Base-by-base conservation (phyloP, 768 basidiomycete species). In the Serpula lacrymans region DNA sequence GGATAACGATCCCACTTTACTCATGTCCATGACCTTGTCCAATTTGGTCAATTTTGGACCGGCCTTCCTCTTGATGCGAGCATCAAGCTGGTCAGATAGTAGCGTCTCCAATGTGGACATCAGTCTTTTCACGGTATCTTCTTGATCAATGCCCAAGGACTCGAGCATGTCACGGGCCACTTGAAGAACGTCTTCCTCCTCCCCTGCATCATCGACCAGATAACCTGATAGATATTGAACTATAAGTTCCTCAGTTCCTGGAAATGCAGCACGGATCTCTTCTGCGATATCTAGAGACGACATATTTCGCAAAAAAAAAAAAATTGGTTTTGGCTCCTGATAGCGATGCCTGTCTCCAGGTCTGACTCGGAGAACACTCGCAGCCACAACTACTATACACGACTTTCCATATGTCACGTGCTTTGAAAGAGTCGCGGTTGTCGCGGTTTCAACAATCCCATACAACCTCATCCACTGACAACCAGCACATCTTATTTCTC, bases 21-120 rank as follows among this genome's bases (percentile, higher is more conserved):
- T 88, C 77, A 93, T 82, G 52, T 92, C 84, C 78, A 92, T 80
- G 39, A 89, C 84, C 60, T 83, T 86, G 62, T 92, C 91, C 45
- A 92, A 64, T 56, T 88, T 84, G 53, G 79, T 73, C 34, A 89
- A 57, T 51, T 79, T 84, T 11, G 81, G 82, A 4, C 77, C 81
- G n/a, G 72, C 59, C 41, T 73, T 72, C 41, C 71, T 78, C 58
- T 72, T 78, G 23, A 75, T 66, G 13, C 85, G 72, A 20, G 68
- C 69, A 36, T 63, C 74, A 22, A 88, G 66, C 42, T 80, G 81
- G 9, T 82, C 84, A 39, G 80, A 77, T 29, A 89, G 64, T 28
- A 88, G 63, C 43, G 79, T 71, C 3, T 69, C 72, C 26, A 91
- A 75, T 36, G 72, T 72, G 4, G 60, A 53, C 75, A 89, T 84